These are phyloP conservation scores for Collariella sp. DNA, from an alignment of 495 filamentous ascomycete genomes.

Conservation along the genomic window DNA sequence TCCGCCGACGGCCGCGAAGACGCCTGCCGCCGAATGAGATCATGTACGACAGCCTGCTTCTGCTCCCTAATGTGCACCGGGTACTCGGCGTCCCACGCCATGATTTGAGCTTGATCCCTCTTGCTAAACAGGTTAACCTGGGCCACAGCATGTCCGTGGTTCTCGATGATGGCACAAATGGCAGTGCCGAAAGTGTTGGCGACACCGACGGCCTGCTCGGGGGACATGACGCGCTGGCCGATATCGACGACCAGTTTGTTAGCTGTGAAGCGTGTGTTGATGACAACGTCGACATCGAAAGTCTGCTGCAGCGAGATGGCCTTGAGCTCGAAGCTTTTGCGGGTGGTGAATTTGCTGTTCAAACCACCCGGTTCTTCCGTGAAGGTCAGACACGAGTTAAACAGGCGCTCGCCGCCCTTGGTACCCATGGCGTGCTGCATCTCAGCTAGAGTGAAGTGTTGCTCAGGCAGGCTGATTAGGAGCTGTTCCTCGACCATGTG, in stretches of 20 bases:
- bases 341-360: constrained; percentile 32
- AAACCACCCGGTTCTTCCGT: constrained; percentile 31
- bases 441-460: constrained; percentile 35
- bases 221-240: constrained; percentile 35
- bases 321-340: constrained; percentile 27
- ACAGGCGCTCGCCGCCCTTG: constrained; percentile 33
- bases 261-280: constrained; percentile 31
- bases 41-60: constrained; percentile 26
- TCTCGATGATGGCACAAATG: constrained; percentile 32
- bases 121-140: constrained; percentile 38
- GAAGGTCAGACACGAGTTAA: constrained; percentile 41
- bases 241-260: constrained; percentile 36
- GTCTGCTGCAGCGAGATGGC: constrained; percentile 36
- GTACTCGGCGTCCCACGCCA: constrained; percentile 31
- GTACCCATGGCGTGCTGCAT: constrained; percentile 38
- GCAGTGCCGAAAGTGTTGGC: constrained; percentile 38
- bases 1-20: constrained; percentile 29
- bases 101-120: constrained; percentile 36
- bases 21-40: constrained; percentile 30
- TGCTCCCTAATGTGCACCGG: constrained; percentile 14
- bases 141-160: constrained; percentile 27
- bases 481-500: constrained; percentile 31
- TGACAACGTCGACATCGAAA: constrained; percentile 36
- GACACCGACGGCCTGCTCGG: constrained; percentile 33
- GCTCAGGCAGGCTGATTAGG: constrained; percentile 28